These are phyloP conservation scores for Trametes sanguinea DNA, from an alignment of 768 basidiomycete genomes.

Conservation along the genomic window DNA sequence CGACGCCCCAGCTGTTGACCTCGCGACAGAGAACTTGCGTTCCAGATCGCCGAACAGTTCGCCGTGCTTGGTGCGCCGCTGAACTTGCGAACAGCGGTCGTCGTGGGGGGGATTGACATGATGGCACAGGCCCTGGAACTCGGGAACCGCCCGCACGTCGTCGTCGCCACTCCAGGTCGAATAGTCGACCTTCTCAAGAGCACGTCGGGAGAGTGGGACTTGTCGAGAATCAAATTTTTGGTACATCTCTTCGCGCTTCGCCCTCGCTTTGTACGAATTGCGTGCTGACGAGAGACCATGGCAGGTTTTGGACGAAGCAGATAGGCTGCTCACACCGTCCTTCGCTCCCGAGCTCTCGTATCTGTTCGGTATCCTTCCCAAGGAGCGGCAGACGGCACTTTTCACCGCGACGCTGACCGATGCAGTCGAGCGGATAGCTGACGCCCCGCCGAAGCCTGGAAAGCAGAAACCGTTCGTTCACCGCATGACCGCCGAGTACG, in stretches of 20 bases:
- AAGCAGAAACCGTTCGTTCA: conserved; percentile 89
- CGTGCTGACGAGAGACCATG: background rate
- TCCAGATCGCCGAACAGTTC: conserved; percentile 97
- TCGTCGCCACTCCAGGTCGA: conserved; percentile 94
- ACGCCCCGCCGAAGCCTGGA: conserved; percentile 72
- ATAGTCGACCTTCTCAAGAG: conserved; percentile 89
- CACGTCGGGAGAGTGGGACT: conserved; percentile 75
- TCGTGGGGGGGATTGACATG: conserved; percentile 99
- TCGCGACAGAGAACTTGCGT: conserved; percentile 80
- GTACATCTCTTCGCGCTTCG: conserved; percentile 44
- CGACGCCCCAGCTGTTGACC: background rate
- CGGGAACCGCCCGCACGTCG: conserved; percentile 82
- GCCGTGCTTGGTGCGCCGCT: conserved; percentile 82
- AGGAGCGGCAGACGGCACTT: conserved; percentile 90
- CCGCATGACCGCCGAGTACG: conserved; percentile 72
- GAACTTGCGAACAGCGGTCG: conserved; percentile 80
- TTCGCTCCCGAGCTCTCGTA: conserved; percentile 84
- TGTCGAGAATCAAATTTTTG: conserved; percentile 83
- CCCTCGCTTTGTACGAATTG: background rate
- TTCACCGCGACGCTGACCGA: conserved; percentile 95
- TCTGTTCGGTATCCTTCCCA: conserved; percentile 76
- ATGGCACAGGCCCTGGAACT: conserved; percentile 91
- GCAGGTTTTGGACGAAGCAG: conserved; percentile 95
- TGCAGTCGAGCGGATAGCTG: conserved; percentile 77
- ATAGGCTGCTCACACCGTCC: conserved; percentile 84